Conservation (phyloP, 495 filamentous ascomycete species). For the Astrothelium subdiscretum region DNA sequence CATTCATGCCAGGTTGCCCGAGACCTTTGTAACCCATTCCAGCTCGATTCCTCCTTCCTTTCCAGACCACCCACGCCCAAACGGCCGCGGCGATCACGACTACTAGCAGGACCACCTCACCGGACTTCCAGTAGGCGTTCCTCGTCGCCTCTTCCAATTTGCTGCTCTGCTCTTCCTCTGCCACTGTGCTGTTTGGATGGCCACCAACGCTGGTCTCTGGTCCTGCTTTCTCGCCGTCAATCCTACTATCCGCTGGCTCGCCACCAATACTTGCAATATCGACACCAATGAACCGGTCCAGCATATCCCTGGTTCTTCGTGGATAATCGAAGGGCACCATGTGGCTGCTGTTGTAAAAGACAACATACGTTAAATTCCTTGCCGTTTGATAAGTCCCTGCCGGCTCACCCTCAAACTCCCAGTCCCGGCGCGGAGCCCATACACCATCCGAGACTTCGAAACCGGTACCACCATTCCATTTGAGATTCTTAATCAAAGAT, state of each 20-base stretch:
- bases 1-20: constrained; percentile 34
- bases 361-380: constrained; percentile 86
- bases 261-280: constrained; percentile 90
- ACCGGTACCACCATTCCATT: constrained; percentile 81
- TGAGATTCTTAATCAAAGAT: constrained; percentile 76
- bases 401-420: constrained; percentile 85
- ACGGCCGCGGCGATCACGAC: constrained; percentile 63
- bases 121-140: constrained; percentile 84
- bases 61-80: constrained; percentile 85
- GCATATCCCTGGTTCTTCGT: constrained; percentile 83
- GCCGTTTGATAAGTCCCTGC: constrained; percentile 91
- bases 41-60: constrained; percentile 38
- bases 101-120: constrained; percentile 78
- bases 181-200: constrained; percentile 66
- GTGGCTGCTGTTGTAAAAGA: constrained; percentile 90
- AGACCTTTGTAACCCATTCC: constrained; percentile 37
- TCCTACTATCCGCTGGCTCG: constrained; percentile 64
- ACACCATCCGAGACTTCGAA: constrained; percentile 84
- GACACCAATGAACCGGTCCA: constrained; percentile 89
- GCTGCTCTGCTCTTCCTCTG: constrained; percentile 59
- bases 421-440: constrained; percentile 82
- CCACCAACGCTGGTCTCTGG: constrained; percentile 78
- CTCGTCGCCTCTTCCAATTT: constrained; percentile 79
- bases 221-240: constrained; percentile 76
- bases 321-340: constrained; percentile 97